Base-by-base conservation (phyloP, 805 yeast species). In the Nakazawaea anatomiae region DNA sequence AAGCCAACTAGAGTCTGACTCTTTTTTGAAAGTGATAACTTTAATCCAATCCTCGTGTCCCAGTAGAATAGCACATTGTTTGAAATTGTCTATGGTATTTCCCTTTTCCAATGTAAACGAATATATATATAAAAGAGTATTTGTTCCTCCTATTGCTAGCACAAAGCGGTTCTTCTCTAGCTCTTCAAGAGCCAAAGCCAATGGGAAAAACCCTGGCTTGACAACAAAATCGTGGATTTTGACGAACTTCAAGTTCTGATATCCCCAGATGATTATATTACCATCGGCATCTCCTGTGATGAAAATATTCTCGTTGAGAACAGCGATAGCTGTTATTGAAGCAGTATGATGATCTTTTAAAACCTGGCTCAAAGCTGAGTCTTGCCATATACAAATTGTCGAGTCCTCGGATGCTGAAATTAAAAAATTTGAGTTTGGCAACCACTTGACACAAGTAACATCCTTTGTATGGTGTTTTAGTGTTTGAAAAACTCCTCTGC, bases 11-110 rank as follows among this genome's bases (percentile, higher is more conserved):
- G 75, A 79, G 6, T 72, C 72, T 18, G 70, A 74, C 39, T 70
- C 69, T 51, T 74, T 66, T 38, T 76, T 80, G 60, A 89, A 80
- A 1, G 82, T 75, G 32, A 94, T 67, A 11, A 89, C 75, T 62
- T 87, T 86, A 47, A 94, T 79, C 99, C 99, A 94, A 66, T 91
- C 97, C 67, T 94, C 99, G 64, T 94, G 99, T 4, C 99, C 99
- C 30, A 82, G 76, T 35, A 94, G 67, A 7, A 69, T 69, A 1
- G 90, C 86, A 32, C 74, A 71, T 48, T 69, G 70, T 7, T 58
- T 48, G 41, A 75, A 68, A 10, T 56, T 51, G 2, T 46, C 41
- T 11, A 67, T 53, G 47, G 4, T 51, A 45, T 56, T 51, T 0
- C 28, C 46, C 1, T 55, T 52, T 8, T 18, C 36, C 6, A 39